These are phyloP conservation scores for Tolypocladium pustulatum DNA, from an alignment of 2,329 filamentous ascomycete species.

Conservation along the genomic window DNA sequence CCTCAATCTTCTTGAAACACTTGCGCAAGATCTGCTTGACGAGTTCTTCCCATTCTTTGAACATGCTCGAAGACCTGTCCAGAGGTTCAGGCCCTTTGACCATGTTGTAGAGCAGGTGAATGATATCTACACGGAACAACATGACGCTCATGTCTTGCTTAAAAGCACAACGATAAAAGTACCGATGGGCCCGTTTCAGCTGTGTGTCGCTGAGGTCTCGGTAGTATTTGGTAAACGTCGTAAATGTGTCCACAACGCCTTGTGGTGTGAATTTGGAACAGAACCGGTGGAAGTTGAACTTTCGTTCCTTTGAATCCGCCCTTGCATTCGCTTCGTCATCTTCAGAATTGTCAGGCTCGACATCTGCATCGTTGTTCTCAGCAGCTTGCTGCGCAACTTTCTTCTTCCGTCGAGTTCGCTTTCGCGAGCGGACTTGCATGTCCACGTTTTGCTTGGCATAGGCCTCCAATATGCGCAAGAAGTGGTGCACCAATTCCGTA, in stretches of 20 bases:
- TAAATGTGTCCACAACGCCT: constrained; percentile 78
- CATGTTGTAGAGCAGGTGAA: constrained; percentile 80
- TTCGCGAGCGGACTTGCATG: constrained; percentile 79
- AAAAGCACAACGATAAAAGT: constrained; percentile 88
- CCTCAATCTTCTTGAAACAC: constrained; percentile 73
- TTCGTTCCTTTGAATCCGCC: constrained; percentile 66
- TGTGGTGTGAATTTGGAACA: constrained; percentile 72
- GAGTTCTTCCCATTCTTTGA: constrained; percentile 85
- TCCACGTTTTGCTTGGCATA: constrained; percentile 95
- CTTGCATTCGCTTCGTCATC: constrained; percentile 65
- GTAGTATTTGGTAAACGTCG: constrained; percentile 70
- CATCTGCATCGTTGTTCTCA: constrained; percentile 33
- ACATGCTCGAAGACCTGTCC: constrained; percentile 54
- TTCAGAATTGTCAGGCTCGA: constrained; percentile 53
- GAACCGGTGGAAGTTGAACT: constrained; percentile 88
- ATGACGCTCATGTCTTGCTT: constrained; percentile 87
- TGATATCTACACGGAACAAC: constrained; percentile 83
- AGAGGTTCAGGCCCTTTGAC: constrained; percentile 79
- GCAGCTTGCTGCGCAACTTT: constrained; percentile 39
- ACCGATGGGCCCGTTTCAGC: constrained; percentile 84
- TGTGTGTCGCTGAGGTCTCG: constrained; percentile 68
- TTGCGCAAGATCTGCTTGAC: constrained; percentile 73
- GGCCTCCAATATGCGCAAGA: constrained; percentile 79
- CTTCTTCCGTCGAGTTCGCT: constrained; percentile 62
- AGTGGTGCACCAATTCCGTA: constrained; percentile 85